Conservation (phyloP, 352 stramenopile species). For the Phytophthora pini region DNA sequence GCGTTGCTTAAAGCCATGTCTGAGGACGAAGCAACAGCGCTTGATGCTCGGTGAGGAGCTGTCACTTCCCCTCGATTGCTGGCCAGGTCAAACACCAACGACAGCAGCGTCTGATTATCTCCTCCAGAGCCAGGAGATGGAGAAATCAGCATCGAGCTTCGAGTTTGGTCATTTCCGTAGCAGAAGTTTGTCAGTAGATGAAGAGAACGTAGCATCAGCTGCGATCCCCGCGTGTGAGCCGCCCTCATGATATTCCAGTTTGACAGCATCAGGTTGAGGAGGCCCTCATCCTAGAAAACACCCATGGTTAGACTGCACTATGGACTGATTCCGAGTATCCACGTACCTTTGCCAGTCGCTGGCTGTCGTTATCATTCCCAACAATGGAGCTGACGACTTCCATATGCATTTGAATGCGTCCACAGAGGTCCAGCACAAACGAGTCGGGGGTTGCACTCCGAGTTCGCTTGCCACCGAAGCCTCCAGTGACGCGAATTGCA, state of each 20-base stretch:
- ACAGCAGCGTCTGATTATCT: constrained; percentile 27
- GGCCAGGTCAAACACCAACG: constrained; percentile 30
- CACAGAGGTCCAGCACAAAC: constrained; percentile 46
- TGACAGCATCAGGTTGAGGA: constrained; percentile 43
- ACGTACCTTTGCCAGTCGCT: constrained; percentile 47
- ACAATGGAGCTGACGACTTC: constrained; percentile 57
- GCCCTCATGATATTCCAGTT: constrained; percentile 70
- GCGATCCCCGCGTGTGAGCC: constrained; percentile 49
- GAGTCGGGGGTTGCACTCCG: constrained; percentile 29
- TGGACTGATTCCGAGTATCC: not conserved
- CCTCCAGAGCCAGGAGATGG: constrained; percentile 1
- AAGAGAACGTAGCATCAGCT: constrained; percentile 49
- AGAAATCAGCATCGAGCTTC: constrained; percentile 40
- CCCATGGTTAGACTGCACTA: constrained; percentile 1
- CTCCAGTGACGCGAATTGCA: constrained; percentile 55
- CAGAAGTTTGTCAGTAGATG: constrained; percentile 58
- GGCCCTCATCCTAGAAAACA: constrained; percentile 37
- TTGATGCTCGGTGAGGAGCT: constrained; percentile 8
- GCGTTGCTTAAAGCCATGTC: constrained; percentile 38
- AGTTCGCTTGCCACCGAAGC: constrained; percentile 49
- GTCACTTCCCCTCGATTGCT: constrained; percentile 26
- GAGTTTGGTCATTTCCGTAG: constrained; percentile 48
- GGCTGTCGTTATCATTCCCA: constrained; percentile 40
- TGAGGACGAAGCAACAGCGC: constrained; percentile 4
- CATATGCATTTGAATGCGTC: constrained; percentile 53